Conservation (phyloP, 1,284 basidiomycete genomes). For the Cryptococcus amylolentus region DNA sequence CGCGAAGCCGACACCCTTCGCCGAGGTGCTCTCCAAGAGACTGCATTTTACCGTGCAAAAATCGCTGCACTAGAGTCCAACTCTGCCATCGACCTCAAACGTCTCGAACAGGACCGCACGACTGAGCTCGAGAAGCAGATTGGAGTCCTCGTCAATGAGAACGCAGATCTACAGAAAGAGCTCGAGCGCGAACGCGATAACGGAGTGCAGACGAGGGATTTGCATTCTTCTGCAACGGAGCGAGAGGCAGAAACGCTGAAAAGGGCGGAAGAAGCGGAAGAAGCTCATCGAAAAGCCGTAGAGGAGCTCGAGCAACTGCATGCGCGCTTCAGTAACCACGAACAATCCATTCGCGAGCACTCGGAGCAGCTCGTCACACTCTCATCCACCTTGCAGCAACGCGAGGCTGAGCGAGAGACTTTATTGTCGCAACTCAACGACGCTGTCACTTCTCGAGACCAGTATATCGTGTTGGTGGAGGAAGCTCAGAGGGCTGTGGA, state of each 20-base stretch:
- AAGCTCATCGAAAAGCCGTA: conserved; percentile 65
- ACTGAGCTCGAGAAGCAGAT: conserved; percentile 76
- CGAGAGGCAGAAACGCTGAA: conserved; percentile 74
- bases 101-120: conserved; percentile 76
- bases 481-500: conserved; percentile 76
- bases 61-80: conserved; percentile 76
- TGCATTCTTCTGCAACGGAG: conserved; percentile 76
- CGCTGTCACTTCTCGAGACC: conserved; percentile 64
- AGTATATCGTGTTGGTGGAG: conserved; percentile 80
- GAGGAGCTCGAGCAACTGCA: conserved; percentile 73
- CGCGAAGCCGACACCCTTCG: conserved; percentile 76
- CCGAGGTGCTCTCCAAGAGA: conserved; percentile 81
- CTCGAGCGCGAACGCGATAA: conserved; percentile 71
- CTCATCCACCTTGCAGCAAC: conserved; percentile 70
- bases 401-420: conserved; percentile 71
- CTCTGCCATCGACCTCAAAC: conserved; percentile 62
- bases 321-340: conserved; percentile 60
- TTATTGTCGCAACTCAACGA: conserved; percentile 69
- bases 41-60: conserved; percentile 94
- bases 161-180: conserved; percentile 57
- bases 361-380: conserved; percentile 70
- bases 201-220: conserved; percentile 64
- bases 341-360: conserved; percentile 72
- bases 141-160: conserved; percentile 63
- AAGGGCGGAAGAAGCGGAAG: conserved; percentile 78